These are phyloP conservation scores for Aspergillus chevalieri DNA, from an alignment of 2,329 filamentous ascomycete species.

Conservation along the genomic window DNA sequence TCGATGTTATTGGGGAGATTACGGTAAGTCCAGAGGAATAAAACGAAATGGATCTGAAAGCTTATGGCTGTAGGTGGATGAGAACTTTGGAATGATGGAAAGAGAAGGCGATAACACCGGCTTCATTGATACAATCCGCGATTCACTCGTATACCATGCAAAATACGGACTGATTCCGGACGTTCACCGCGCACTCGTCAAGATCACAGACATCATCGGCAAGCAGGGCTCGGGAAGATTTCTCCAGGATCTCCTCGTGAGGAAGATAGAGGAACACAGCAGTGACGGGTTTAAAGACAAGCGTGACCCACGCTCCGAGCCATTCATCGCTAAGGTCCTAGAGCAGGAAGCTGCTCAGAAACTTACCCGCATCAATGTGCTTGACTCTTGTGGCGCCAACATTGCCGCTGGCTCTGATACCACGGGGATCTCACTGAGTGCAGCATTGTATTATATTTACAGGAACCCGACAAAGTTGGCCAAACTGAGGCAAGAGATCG, in stretches of 20 bases:
- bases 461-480: conserved; percentile 12
- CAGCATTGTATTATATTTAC: conserved; percentile 10
- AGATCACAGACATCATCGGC: too few species aligned
- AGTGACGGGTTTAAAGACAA: not conserved
- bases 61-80: conserved; percentile 1
- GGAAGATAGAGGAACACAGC: not conserved
- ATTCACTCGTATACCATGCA: not conserved
- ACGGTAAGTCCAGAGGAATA: conserved; percentile 3
- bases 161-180: not conserved
- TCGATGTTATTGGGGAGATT: conserved; percentile 9
- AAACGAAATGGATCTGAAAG: not conserved
- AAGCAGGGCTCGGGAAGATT: too few species aligned
- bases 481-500: conserved; percentile 15
- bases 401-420: conserved; percentile 17
- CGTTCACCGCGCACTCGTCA: too few species aligned
- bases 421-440: conserved; percentile 11
- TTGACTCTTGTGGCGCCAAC: not conserved
- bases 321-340: not conserved
- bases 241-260: not conserved
- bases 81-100: not conserved
- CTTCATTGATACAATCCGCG: not conserved
- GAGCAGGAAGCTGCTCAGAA: not conserved
- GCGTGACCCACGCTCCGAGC: not conserved
- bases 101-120: conserved; percentile 1
- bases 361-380: not conserved